phyloP scores from a whole-genome alignment of 2,329 filamentous ascomycete genomes.

The Botrytis fragariae region DNA sequence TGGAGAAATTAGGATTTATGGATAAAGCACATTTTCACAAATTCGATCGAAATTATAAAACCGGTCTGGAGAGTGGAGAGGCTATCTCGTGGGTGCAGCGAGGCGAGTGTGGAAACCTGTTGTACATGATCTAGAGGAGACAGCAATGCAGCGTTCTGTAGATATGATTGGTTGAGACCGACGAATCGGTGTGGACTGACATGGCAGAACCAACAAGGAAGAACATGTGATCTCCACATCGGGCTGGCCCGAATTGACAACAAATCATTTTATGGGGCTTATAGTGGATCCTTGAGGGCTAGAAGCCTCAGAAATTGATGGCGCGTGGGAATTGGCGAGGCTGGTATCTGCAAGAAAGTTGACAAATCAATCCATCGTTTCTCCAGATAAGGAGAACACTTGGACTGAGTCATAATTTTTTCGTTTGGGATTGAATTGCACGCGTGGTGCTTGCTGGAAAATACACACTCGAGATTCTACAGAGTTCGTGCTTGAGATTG shows the following conservation, averaged over 20 bases:
- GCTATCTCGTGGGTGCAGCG: not conserved
- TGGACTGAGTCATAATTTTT: not conserved
- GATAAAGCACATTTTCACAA: not conserved
- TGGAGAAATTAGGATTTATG: constrained; percentile 13
- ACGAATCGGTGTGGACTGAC: not conserved
- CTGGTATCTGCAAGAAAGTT: not conserved
- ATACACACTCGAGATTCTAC: not conserved
- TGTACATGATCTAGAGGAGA: constrained; percentile 18
- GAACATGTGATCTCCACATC: constrained; percentile 9
- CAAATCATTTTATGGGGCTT: constrained; percentile 18
- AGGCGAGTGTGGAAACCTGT: constrained; percentile 2
- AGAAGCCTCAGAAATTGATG: not conserved
- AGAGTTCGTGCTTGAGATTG: not conserved
- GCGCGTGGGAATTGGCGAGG: not conserved
- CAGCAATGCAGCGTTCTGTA: not conserved
- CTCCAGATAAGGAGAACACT: not conserved
- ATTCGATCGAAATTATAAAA: not conserved
- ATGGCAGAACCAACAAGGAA: constrained; percentile 8
- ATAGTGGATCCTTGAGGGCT: not conserved
- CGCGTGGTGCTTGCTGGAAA: not conserved
- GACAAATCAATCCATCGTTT: not conserved
- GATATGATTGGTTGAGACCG: constrained; percentile 1
- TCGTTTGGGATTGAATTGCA: not conserved
- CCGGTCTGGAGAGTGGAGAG: constrained; percentile 8
- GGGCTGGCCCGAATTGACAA: constrained; percentile 5